These are phyloP conservation scores for Hanseniaspora meyeri DNA, from an alignment of 805 yeast genomes.

Conservation along the genomic window DNA sequence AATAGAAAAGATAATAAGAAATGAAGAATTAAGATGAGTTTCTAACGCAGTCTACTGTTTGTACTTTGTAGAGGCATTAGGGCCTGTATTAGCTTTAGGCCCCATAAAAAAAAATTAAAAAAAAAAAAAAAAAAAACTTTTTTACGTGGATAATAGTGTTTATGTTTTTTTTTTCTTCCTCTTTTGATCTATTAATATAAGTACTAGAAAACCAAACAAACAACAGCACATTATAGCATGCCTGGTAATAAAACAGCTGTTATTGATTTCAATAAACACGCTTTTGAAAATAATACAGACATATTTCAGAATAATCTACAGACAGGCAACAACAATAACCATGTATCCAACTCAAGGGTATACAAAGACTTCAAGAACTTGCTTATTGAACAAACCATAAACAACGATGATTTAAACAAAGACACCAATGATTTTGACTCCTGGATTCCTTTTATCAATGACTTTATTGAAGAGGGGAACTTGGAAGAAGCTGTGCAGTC, in stretches of 20 bases:
- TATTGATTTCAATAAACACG: background rate
- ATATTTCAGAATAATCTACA: background rate
- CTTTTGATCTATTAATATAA: no score
- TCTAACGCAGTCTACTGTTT: no score
- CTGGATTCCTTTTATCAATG: conserved; percentile 11
- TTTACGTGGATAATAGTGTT: no score
- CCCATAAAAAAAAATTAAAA: no score
- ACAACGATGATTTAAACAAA: background rate
- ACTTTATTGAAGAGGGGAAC: conserved; percentile 3
- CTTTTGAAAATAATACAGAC: background rate
- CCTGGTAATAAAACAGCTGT: background rate
- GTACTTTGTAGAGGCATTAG: no score
- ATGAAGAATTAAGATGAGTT: no score
- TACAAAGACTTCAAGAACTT: conserved; percentile 1
- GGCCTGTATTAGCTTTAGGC: no score
- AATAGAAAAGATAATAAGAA: background rate
- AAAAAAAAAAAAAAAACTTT: no score
- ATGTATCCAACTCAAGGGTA: background rate
- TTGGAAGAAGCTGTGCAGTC: background rate
- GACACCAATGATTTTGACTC: conserved; percentile 5
- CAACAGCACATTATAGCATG: background rate
- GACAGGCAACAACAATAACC: background rate
- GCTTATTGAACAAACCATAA: background rate
- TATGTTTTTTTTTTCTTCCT: background rate
- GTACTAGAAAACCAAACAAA: background rate